A percentile compares a stretch with the other conserved stretches of the same genome.
These are phyloP conservation scores for Botrytis tulipae DNA, from an alignment of 2,329 filamentous ascomycete species.

Conservation along the genomic window DNA sequence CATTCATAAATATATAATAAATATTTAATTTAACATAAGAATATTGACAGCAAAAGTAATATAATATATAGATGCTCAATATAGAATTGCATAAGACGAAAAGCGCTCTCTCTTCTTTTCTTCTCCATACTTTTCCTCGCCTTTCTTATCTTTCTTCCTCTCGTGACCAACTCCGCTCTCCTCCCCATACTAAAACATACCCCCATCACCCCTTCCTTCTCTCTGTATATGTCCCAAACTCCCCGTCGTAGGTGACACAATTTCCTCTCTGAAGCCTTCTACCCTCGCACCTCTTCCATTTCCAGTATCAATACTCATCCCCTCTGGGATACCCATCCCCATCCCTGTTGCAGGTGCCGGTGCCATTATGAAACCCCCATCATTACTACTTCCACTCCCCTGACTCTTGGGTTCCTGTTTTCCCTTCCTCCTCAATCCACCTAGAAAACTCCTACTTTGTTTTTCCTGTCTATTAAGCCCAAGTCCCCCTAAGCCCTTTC, in stretches of 20 bases:
- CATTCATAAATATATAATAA: neutral
- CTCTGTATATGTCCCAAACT: neutral
- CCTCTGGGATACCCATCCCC: conserved; percentile 1
- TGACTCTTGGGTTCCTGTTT: conserved; percentile 22
- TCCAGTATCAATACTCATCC: conserved; percentile 3
- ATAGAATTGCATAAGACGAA: neutral
- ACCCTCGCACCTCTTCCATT: neutral
- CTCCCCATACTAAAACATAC: conserved; percentile 9
- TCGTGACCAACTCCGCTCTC: neutral
- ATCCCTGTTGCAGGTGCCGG: neutral
- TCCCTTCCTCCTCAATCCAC: conserved; percentile 32
- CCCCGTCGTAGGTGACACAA: conserved; percentile 5
- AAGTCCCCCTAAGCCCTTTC: conserved; percentile 4
- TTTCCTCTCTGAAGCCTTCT: neutral
- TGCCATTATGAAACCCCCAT: conserved; percentile 11
- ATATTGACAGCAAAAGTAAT: neutral
- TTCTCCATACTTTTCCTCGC: neutral
- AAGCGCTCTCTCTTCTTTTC: neutral
- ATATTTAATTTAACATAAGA: neutral
- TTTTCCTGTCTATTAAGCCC: conserved; percentile 34
- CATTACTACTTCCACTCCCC: conserved; percentile 17
- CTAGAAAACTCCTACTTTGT: conserved; percentile 34
- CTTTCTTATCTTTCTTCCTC: neutral
- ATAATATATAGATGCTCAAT: neutral
- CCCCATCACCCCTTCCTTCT: neutral